Evolutionary conservation across 805 yeast species (phyloP).

Genomic region (Saccharomycopsis javanensis): DNA sequence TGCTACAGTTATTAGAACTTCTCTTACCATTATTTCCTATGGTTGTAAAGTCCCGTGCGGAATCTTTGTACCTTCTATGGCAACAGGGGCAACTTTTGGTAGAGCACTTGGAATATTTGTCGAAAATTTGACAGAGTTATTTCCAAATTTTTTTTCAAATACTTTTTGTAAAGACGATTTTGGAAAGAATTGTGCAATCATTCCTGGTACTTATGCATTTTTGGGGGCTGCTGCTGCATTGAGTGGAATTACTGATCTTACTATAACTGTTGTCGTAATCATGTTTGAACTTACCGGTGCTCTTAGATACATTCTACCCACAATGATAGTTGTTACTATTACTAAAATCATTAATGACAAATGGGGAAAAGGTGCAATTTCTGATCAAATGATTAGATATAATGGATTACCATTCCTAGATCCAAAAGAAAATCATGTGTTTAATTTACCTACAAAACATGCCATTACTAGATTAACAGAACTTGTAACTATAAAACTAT

Average conservation of each 20-base stretch:
- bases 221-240: slow-evolving; percentile 94
- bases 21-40: slow-evolving; percentile 72
- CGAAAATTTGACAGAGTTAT: slow-evolving; percentile 31
- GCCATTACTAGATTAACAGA: slow-evolving; percentile 49
- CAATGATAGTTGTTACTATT: slow-evolving; percentile 89
- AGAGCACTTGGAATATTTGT: slow-evolving; percentile 72
- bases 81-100: slow-evolving; percentile 92
- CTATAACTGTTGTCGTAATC: slow-evolving; percentile 86
- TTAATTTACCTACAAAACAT: slow-evolving; percentile 36
- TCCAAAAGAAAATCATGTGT: slow-evolving; percentile 55
- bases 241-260: slow-evolving; percentile 87
- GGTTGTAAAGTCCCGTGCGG: slow-evolving; percentile 98
- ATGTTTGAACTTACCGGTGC: slow-evolving; percentile 98
- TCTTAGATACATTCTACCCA: slow-evolving; percentile 78
- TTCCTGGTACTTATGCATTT: slow-evolving; percentile 92
- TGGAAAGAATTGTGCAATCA: slow-evolving; percentile 43
- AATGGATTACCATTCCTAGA: slow-evolving; percentile 82
- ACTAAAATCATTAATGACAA: slow-evolving; percentile 72
- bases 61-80: slow-evolving; percentile 93
- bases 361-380: slow-evolving; percentile 82
- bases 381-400: slow-evolving; percentile 86
- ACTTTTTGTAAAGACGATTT: slow-evolving; percentile 30
- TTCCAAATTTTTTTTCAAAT: slow-evolving; percentile 30
- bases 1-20: slow-evolving; percentile 66
- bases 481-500: background rate